Evolutionary conservation across 768 basidiomycete genomes (phyloP).

Genomic region (Tulasnella sp.): DNA sequence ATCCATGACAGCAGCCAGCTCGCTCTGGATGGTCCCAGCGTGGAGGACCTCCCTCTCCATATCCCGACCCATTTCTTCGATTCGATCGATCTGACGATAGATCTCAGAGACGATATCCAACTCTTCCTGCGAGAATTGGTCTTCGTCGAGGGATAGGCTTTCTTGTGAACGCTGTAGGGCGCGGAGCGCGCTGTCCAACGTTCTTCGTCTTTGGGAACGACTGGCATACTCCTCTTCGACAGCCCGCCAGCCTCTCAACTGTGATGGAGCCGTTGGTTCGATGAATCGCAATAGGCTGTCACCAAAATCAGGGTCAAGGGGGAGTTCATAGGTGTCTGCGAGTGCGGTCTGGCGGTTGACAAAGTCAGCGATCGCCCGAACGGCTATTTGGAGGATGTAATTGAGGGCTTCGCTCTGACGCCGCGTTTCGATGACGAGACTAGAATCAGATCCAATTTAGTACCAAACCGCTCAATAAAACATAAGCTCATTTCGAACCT

Average conservation of each 20-base stretch:
- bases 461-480: not conserved
- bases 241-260: not conserved
- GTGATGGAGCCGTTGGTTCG: not conserved
- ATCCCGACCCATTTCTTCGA: not conserved
- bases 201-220: not conserved
- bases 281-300: not conserved
- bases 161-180: not conserved
- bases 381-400: conserved; percentile 7
- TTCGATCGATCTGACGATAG: not conserved
- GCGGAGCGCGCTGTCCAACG: not conserved
- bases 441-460: not conserved
- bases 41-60: not conserved
- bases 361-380: conserved; percentile 8
- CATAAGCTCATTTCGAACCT: not conserved
- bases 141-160: not conserved
- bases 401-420: conserved; percentile 13
- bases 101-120: not conserved
- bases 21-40: not conserved
- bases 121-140: not conserved
- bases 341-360: not conserved
- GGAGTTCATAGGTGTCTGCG: not conserved
- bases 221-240: not conserved
- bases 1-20: not conserved
- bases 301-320: not conserved
- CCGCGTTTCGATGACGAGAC: not conserved